Conservation (phyloP, 2,329 filamentous ascomycete species). For the Epichloe sylvatica region DNA sequence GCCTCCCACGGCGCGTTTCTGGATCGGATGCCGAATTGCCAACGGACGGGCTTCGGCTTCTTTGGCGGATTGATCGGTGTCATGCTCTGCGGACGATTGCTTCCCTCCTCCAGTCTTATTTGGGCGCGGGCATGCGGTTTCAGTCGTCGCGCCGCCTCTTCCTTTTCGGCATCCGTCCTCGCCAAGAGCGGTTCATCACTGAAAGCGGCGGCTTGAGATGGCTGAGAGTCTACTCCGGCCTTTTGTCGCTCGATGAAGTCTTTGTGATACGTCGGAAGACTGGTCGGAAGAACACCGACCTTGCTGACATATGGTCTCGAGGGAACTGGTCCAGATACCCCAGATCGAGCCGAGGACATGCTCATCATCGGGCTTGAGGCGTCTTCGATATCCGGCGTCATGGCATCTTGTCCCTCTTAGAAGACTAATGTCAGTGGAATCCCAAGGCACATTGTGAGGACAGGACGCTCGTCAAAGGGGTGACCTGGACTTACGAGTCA, state of each 20-base stretch:
- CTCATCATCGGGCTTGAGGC: conserved; percentile 37
- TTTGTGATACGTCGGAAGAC: conserved; percentile 77
- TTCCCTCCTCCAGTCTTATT: conserved; percentile 51
- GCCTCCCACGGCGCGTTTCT: conserved; percentile 90
- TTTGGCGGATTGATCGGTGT: conserved; percentile 50
- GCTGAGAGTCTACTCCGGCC: conserved; percentile 32
- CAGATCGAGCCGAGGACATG: conserved; percentile 41
- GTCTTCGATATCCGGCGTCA: conserved; percentile 24
- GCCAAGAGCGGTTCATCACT: conserved; percentile 35
- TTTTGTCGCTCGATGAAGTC: conserved; percentile 70
- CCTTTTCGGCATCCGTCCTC: conserved; percentile 59
- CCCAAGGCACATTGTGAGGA: neutral
- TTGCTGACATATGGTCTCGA: conserved; percentile 58
- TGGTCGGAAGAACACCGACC: conserved; percentile 82
- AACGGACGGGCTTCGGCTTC: conserved; percentile 70
- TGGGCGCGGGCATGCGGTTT: conserved; percentile 72
- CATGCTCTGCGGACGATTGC: conserved; percentile 45
- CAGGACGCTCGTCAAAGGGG: no score
- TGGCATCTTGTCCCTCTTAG: conserved; percentile 20
- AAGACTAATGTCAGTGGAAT: conserved; percentile 8
- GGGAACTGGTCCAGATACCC: conserved; percentile 33
- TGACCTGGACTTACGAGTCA: conserved; percentile 56
- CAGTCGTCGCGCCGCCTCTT: conserved; percentile 64
- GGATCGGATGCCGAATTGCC: conserved; percentile 96
- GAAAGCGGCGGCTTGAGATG: conserved; percentile 28